Percentiles rank a stretch among this genome's conserved stretches.
These are phyloP conservation scores for Vaucheria bursata DNA, from an alignment of 352 stramenopile species.

Conservation along the genomic window DNA sequence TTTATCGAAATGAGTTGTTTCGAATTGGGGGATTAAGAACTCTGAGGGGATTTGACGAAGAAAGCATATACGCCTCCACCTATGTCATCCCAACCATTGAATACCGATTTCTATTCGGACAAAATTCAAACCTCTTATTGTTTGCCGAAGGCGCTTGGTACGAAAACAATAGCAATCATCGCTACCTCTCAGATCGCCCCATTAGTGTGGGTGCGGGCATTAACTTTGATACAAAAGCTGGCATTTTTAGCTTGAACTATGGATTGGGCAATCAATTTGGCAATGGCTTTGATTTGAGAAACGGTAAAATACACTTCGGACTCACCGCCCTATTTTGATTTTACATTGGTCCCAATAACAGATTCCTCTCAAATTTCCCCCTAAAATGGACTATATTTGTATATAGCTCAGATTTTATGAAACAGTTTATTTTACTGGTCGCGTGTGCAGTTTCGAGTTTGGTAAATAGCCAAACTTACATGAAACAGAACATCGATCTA, in stretches of 20 bases:
- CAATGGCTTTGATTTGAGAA: constrained; percentile 1
- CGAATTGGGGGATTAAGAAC: not conserved
- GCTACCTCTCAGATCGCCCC: not conserved
- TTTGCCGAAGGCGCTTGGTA: not conserved
- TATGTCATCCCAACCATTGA: constrained; percentile 2
- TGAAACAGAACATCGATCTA: not conserved
- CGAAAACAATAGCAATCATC: not conserved
- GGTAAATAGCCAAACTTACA: not conserved
- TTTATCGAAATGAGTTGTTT: not conserved
- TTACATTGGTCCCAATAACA: too few relatives aligned
- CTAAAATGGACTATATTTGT: not conserved
- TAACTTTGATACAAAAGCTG: constrained; percentile 2
- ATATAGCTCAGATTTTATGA: not conserved
- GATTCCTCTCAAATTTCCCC: too few relatives aligned
- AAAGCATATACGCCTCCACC: not conserved
- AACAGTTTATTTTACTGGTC: not conserved
- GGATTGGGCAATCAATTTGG: not conserved
- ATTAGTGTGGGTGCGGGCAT: not conserved
- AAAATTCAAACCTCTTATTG: constrained; percentile 1
- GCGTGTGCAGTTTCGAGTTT: not conserved
- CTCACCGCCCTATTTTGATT: not conserved
- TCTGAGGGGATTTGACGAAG: not conserved
- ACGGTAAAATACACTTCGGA: not conserved
- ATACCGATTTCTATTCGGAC: not conserved
- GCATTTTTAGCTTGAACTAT: not conserved